These are phyloP conservation scores for Taiozyma onychis DNA, from an alignment of 1,139 yeast species.

Conservation along the genomic window DNA sequence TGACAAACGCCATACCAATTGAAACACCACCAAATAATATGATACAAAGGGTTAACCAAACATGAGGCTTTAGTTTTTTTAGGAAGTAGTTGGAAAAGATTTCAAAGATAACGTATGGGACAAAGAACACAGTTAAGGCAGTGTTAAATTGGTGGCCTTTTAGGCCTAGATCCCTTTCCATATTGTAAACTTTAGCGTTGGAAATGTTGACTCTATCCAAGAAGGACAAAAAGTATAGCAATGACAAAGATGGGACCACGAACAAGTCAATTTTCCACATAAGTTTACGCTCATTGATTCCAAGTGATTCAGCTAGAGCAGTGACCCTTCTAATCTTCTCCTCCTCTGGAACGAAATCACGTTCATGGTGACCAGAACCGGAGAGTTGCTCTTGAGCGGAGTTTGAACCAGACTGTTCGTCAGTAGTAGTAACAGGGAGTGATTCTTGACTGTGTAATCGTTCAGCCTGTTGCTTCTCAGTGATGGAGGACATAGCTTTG, in stretches of 20 bases:
- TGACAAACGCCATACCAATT: slow-evolving; percentile 48
- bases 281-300: slow-evolving; percentile 39
- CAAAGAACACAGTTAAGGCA: slow-evolving; percentile 29
- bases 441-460: not conserved
- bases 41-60: slow-evolving; percentile 37
- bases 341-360: slow-evolving; percentile 15
- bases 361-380: not conserved
- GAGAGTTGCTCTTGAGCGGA: not conserved
- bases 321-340: slow-evolving; percentile 25
- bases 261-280: slow-evolving; percentile 44
- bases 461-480: not conserved
- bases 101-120: slow-evolving; percentile 44
- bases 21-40: slow-evolving; percentile 28
- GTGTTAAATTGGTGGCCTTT: slow-evolving; percentile 39
- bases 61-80: slow-evolving; percentile 48
- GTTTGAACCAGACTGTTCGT: not conserved
- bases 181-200: slow-evolving; percentile 38
- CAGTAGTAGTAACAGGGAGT: not conserved
- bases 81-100: slow-evolving; percentile 43
- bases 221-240: slow-evolving; percentile 50
- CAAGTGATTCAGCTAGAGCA: slow-evolving; percentile 35
- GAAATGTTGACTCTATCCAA: slow-evolving; percentile 58
- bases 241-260: slow-evolving; percentile 48
- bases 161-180: slow-evolving; percentile 36
- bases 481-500: not conserved